Percentiles rank a stretch among this genome's conserved stretches.
Conservation (phyloP, 371 early-diverging fungal species). For the Mucor racemosus region DNA sequence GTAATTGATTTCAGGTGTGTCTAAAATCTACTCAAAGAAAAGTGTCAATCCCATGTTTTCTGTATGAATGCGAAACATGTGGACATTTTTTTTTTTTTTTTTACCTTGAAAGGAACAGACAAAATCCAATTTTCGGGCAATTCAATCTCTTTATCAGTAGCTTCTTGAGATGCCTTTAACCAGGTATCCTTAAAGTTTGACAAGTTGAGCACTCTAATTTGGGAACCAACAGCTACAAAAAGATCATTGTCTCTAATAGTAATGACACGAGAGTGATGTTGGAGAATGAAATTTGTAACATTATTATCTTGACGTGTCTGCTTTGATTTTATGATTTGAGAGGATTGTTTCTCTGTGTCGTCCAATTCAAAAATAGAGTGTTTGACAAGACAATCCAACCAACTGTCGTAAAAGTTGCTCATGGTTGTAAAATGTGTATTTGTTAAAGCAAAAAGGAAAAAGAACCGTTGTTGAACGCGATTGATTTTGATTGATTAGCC, state of each 20-base stretch:
- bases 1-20: conserved; percentile 47
- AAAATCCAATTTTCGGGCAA: conserved; percentile 33
- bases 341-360: conserved; percentile 9
- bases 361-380: conserved; percentile 31
- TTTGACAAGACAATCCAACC: conserved; percentile 28
- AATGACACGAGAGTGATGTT: conserved; percentile 38
- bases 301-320: conserved; percentile 18
- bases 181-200: conserved; percentile 45
- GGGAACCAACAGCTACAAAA: conserved; percentile 40
- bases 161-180: conserved; percentile 31
- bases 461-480: conserved; percentile 1
- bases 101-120: conserved; percentile 47
- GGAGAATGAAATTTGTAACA: conserved; percentile 12
- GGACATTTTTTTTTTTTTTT: background rate
- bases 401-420: conserved; percentile 10
- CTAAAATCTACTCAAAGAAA: conserved; percentile 30
- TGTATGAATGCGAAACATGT: background rate
- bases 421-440: background rate
- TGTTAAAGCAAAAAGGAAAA: background rate
- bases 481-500: conserved; percentile 2
- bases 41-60: background rate
- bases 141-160: conserved; percentile 6
- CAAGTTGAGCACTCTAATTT: conserved; percentile 43
- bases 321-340: conserved; percentile 4
- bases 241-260: conserved; percentile 43